Conservation (phyloP, 116 monocot species). For the Cymodocea nodosa region DNA sequence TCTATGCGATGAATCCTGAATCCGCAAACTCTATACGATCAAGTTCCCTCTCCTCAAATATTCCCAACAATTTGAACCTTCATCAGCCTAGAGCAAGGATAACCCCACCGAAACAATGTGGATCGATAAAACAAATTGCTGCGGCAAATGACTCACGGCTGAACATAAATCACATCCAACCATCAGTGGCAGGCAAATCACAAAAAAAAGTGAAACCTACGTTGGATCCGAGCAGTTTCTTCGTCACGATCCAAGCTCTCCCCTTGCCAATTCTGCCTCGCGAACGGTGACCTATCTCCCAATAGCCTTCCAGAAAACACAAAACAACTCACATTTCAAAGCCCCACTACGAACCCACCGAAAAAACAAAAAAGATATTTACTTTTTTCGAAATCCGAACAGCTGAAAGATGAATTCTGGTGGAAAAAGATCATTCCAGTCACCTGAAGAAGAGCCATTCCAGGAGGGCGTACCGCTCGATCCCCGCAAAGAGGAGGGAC, state of each 20-base stretch:
- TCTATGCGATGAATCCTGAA: no score
- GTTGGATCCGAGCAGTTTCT: slow-evolving; percentile 83
- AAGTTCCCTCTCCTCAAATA: no score
- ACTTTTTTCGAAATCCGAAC: background rate
- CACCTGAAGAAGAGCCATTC: slow-evolving; percentile 99
- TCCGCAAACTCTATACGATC: no score
- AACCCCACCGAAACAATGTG: no score
- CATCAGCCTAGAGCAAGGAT: no score
- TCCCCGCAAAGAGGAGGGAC: slow-evolving; percentile 89
- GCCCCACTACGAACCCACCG: background rate
- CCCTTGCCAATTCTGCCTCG: slow-evolving; percentile 81
- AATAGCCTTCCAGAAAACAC: slow-evolving; percentile 44
- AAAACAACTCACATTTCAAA: background rate
- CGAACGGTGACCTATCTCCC: slow-evolving; percentile 88
- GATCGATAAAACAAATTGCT: no score
- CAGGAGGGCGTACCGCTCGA: slow-evolving; percentile 85
- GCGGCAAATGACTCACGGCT: no score
- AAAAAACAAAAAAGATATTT: background rate
- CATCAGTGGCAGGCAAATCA: no score
- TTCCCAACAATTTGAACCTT: no score
- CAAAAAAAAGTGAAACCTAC: slow-evolving; percentile 15
- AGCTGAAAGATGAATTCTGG: background rate
- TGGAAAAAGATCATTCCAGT: background rate
- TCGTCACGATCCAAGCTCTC: slow-evolving; percentile 84
- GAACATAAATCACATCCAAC: no score